These are phyloP conservation scores for Aspergillus ochraceus DNA, from an alignment of 2,329 filamentous ascomycete species.

Conservation along the genomic window DNA sequence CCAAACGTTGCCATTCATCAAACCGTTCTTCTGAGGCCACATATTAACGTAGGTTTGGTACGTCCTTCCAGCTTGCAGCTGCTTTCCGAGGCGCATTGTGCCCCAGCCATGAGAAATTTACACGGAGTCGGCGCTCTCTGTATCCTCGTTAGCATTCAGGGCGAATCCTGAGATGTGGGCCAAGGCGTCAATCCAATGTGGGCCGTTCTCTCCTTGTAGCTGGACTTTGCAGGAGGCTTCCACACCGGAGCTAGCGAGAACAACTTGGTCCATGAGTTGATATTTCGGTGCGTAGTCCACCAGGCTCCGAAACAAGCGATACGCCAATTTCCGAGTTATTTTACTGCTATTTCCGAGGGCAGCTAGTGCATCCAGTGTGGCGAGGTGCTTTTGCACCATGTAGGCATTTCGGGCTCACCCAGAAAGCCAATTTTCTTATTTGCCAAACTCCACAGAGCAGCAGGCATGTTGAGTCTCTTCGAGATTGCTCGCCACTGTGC, in stretches of 20 bases:
- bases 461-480: too few species aligned
- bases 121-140: not conserved
- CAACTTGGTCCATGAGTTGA: not conserved
- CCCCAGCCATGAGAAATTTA: not conserved
- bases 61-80: not conserved
- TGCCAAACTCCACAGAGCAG: too few species aligned
- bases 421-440: too few species aligned
- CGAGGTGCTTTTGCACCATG: too few species aligned
- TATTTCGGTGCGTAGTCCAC: not conserved
- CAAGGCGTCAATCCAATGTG: not conserved
- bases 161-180: not conserved
- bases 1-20: not conserved
- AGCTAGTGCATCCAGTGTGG: too few species aligned
- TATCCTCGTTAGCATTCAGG: not conserved
- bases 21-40: not conserved
- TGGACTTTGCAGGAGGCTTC: not conserved
- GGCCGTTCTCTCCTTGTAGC: not conserved
- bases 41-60: constrained; percentile 4
- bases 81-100: not conserved
- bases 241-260: not conserved
- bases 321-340: not conserved
- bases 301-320: not conserved
- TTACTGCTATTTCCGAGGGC: not conserved
- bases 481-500: too few species aligned
- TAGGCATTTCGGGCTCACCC: too few species aligned